Conservation (phyloP, 148 eudicot genomes). For the Persicaria tinctoria region DNA sequence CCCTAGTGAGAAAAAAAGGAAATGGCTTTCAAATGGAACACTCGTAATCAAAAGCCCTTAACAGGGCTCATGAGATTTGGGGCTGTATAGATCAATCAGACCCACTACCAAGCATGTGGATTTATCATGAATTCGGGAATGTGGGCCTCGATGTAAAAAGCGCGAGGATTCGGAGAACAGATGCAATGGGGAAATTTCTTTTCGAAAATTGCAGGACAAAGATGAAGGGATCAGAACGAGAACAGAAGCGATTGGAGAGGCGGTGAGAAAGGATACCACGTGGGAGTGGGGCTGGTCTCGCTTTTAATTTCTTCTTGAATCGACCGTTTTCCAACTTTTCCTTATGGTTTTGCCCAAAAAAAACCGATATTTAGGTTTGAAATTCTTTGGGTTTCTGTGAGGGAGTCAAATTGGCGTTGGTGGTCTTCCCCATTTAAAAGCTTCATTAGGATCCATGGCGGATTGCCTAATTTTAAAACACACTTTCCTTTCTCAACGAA, state of each 20-base stretch:
- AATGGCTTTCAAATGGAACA: neutral
- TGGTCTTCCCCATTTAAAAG: neutral
- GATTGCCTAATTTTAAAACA: neutral
- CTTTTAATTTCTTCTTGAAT: neutral
- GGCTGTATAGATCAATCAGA: slow-evolving; percentile 9
- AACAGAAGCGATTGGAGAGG: neutral
- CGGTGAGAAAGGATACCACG: neutral
- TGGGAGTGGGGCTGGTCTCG: neutral
- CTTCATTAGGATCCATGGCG: neutral
- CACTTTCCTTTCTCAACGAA: neutral
- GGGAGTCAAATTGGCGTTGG: neutral
- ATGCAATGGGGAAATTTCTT: neutral
- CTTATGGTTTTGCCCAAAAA: neutral
- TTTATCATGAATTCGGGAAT: slow-evolving; percentile 1
- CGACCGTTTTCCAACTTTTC: slow-evolving; percentile 7
- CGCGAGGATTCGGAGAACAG: neutral
- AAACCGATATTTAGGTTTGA: neutral
- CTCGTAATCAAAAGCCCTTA: neutral
- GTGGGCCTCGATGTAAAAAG: slow-evolving; percentile 4
- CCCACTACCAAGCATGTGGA: slow-evolving; percentile 3
- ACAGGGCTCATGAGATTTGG: slow-evolving; percentile 7
- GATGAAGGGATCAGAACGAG: neutral
- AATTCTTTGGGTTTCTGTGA: neutral
- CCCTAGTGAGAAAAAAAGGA: neutral
- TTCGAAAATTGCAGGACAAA: neutral